A percentile compares a stretch with the other conserved stretches of the same genome.
Conservation (phyloP, 2,329 filamentous ascomycete genomes). For the Coniella vitis region DNA sequence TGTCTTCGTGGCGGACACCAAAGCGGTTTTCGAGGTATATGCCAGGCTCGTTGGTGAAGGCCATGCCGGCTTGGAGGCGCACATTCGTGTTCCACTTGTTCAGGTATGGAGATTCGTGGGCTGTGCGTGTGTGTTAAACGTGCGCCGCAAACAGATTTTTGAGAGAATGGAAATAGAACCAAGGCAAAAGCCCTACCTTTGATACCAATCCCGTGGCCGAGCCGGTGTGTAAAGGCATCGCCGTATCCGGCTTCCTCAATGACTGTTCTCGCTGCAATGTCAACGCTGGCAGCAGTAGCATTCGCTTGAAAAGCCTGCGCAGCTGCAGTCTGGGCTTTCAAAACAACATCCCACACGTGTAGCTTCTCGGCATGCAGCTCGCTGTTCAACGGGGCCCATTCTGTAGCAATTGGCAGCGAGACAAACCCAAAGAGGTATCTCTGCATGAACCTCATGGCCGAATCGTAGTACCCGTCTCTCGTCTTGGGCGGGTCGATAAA, state of each 20-base stretch:
- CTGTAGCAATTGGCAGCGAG: not conserved
- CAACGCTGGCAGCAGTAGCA: conserved; percentile 50
- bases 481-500: conserved; percentile 35
- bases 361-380: conserved; percentile 41
- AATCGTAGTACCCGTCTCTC: not conserved
- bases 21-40: conserved; percentile 55
- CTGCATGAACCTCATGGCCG: not conserved
- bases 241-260: conserved; percentile 54
- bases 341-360: conserved; percentile 51
- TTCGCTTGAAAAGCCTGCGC: conserved; percentile 43
- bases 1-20: conserved; percentile 56
- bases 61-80: conserved; percentile 48
- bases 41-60: conserved; percentile 57
- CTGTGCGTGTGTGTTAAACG: conserved; percentile 20
- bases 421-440: not conserved
- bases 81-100: conserved; percentile 52
- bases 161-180: not conserved
- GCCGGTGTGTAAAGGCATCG: conserved; percentile 51
- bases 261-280: conserved; percentile 51
- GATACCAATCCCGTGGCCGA: conserved; percentile 60
- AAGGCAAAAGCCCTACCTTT: conserved; percentile 33
- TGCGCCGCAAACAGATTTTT: not conserved
- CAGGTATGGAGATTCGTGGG: conserved; percentile 57
- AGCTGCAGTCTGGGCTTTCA: conserved; percentile 54
- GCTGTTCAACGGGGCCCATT: conserved; percentile 1